These are phyloP conservation scores for Crithidia brevicula DNA, from an alignment of 208 protist genomes.

Conservation along the genomic window DNA sequence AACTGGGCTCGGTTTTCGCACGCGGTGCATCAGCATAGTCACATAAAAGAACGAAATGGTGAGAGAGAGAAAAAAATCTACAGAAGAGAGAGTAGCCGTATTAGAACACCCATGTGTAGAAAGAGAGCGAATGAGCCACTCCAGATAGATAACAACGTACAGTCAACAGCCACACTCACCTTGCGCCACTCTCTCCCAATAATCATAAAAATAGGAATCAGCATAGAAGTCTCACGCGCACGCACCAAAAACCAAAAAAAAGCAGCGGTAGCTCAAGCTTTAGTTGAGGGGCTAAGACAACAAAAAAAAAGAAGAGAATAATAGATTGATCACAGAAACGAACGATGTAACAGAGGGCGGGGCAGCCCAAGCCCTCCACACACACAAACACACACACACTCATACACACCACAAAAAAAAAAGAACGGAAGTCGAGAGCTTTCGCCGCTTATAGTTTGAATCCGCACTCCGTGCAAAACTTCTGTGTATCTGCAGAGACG, in stretches of 20 bases:
- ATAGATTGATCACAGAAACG: neutral
- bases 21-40: too few species aligned
- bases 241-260: too few species aligned
- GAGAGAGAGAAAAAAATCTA: conserved; percentile 3
- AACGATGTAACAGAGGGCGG: too few species aligned
- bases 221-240: too few species aligned
- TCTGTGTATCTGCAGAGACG: conserved; percentile 25
- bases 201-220: conserved; percentile 1
- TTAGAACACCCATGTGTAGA: neutral
- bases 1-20: too few species aligned
- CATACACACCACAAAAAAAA: neutral
- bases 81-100: neutral
- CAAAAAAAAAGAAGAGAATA: neutral
- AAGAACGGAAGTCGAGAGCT: neutral
- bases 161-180: too few species aligned
- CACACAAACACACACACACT: conserved; percentile 1
- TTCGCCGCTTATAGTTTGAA: conserved; percentile 37
- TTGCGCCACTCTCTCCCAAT: neutral
- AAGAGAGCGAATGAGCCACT: neutral
- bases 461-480: conserved; percentile 76
- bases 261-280: neutral
- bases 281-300: too few species aligned
- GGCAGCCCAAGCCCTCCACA: too few species aligned
- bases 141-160: neutral
- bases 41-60: too few species aligned